These are phyloP conservation scores for Acer campestre DNA, from an alignment of 345 rosid species.

Conservation along the genomic window DNA sequence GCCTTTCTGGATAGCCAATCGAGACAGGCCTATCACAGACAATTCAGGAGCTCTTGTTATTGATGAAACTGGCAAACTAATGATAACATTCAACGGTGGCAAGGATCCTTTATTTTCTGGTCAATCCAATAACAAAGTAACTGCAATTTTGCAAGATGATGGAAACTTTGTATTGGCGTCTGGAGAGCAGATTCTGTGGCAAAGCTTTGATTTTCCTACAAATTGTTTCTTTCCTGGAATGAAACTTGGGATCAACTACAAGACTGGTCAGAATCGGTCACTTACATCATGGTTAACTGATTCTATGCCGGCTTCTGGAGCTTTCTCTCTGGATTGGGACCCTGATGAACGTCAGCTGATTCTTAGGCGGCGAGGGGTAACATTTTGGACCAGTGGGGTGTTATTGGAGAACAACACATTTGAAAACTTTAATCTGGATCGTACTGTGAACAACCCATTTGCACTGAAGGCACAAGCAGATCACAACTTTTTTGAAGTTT, in stretches of 20 bases:
- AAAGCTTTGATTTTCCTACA: too few species aligned
- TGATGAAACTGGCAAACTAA: background rate
- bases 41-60: background rate
- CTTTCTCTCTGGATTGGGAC: slow-evolving; percentile 6
- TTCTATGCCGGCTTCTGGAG: background rate
- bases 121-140: too few species aligned
- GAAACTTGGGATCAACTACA: slow-evolving; percentile 8
- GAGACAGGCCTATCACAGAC: background rate
- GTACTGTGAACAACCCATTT: too few species aligned
- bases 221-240: too few species aligned
- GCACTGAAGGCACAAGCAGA: too few species aligned
- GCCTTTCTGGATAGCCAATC: slow-evolving; percentile 5
- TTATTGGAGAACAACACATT: background rate
- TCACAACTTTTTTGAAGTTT: background rate
- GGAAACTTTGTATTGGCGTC: too few species aligned
- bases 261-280: background rate
- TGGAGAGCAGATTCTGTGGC: too few species aligned
- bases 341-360: background rate
- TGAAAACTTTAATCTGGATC: too few species aligned
- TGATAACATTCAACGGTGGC: background rate
- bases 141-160: too few species aligned
- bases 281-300: slow-evolving; percentile 3
- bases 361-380: background rate
- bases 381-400: background rate
- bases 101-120: too few species aligned